These are phyloP conservation scores for Hygrocybe punicea DNA, from an alignment of 768 basidiomycete species.

Conservation along the genomic window DNA sequence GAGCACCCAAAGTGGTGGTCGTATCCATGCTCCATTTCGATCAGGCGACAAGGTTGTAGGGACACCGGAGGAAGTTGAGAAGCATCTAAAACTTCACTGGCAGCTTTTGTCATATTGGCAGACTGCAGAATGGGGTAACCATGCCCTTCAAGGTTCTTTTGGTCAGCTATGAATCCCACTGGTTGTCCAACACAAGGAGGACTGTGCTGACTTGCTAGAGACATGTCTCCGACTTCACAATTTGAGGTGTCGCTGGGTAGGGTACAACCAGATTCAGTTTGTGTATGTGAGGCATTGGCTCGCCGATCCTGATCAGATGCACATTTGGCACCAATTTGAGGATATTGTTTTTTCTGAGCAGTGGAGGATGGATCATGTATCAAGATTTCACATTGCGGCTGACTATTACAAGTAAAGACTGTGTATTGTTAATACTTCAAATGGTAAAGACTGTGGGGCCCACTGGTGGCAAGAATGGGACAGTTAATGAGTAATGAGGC, in stretches of 20 bases:
- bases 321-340: slow-evolving; percentile 37
- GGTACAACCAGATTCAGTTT: slow-evolving; percentile 40
- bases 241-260: slow-evolving; percentile 31
- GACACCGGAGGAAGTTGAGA: slow-evolving; percentile 18
- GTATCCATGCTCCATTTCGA: slow-evolving; percentile 41
- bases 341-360: slow-evolving; percentile 40
- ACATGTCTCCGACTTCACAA: slow-evolving; percentile 34
- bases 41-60: slow-evolving; percentile 20
- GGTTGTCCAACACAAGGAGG: slow-evolving; percentile 25
- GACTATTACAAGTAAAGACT: slow-evolving; percentile 5
- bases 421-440: neutral
- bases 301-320: slow-evolving; percentile 23
- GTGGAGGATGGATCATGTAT: slow-evolving; percentile 31
- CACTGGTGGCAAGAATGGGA: neutral
- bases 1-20: neutral
- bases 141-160: slow-evolving; percentile 44
- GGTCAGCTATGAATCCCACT: slow-evolving; percentile 43
- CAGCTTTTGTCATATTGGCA: slow-evolving; percentile 46
- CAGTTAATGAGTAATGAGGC: no score
- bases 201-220: slow-evolving; percentile 35
- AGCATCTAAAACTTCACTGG: slow-evolving; percentile 27
- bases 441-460: neutral
- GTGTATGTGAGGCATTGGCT: slow-evolving; percentile 43
- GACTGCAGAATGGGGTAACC: slow-evolving; percentile 53
- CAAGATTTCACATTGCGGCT: slow-evolving; percentile 32